Evolutionary conservation across 192 early-diverging fungal genomes (phyloP), one percentile per base, ranked within the genome.

Genomic region (Umbelopsis sp.): DNA sequence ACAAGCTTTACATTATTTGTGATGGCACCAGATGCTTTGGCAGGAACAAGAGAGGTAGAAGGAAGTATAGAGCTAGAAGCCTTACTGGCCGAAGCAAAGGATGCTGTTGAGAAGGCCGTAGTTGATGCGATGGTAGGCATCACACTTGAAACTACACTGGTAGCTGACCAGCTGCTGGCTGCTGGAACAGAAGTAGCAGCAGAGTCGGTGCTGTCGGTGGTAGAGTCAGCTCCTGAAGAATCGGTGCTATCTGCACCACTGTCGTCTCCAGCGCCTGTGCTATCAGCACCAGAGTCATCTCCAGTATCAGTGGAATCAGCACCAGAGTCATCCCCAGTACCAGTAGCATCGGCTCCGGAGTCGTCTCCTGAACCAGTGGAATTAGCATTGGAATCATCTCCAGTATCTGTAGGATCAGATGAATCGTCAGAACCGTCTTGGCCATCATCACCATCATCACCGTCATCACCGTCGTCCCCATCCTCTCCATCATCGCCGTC

Each of bases 121-220:
- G 5, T 6, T 49, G 48, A 15, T 35, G 30, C 3, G 12, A 35
- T 61, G 27, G 27, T 61, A 16, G 55, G 11, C 3, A 35, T 12
- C 16, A 35, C 15, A 35, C 37, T 41, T 41, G 37, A 41, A 41
- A 41, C 5, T 10, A 30, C 27, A 18, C 11, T 61, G 16, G 30
- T 35, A 7, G 55, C 27, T 12, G 55, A 61, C 2, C 0, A 11
- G 23, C 18, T 1, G 30, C 5, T 30, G 5, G 55, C 1, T 0
- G 55, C 55, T n/a, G 55, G 30, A 27, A 61, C 13, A 61, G 55
- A 61, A 33, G 55, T 16, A 35, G 52, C 12, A 11, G 52, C 22
- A 25, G 22, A 15, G 23, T 55, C 23, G 23, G 22, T 25, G 52
- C 22, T 22, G 21, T n/a, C 23, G 11, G n/a, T 20, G 0, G 52